Evolutionary conservation across 2,329 filamentous ascomycete species (phyloP).

Genomic region (Tolypocladium guangdongense): DNA sequence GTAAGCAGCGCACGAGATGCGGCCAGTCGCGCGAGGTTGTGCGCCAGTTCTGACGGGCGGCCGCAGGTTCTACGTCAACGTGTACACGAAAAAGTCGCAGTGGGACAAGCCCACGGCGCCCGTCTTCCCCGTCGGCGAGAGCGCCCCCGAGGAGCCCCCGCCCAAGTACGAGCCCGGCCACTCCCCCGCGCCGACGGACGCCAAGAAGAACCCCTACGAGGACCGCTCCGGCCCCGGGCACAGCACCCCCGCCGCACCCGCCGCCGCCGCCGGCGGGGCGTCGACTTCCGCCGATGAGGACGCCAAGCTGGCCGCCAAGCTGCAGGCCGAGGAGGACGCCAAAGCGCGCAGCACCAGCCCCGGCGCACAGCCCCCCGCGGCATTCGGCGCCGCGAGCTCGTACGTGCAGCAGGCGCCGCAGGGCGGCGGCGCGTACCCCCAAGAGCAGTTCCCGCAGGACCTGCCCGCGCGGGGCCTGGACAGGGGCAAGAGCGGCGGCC

Average conservation of each 20-base stretch:
- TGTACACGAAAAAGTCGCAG: constrained; percentile 77
- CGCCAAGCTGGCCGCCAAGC: constrained; percentile 59
- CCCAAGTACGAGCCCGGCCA: constrained; percentile 49
- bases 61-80: constrained; percentile 79
- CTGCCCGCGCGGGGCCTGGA: constrained; percentile 29
- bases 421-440: constrained; percentile 12
- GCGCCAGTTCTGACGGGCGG: constrained; percentile 5
- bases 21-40: too few relatives aligned
- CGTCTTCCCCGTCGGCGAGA: constrained; percentile 38
- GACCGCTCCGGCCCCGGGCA: constrained; percentile 18
- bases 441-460: constrained; percentile 21
- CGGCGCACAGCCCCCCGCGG: constrained; percentile 20
- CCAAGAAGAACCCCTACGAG: constrained; percentile 64
- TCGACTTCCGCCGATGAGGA: constrained; percentile 49
- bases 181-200: constrained; percentile 31
- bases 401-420: constrained; percentile 13
- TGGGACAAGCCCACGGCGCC: constrained; percentile 76
- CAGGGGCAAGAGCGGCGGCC: constrained; percentile 28
- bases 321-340: constrained; percentile 77
- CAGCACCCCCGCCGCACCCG: constrained; percentile 9
- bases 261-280: constrained; percentile 19
- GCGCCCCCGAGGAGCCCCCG: constrained; percentile 48
- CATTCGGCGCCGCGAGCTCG: constrained; percentile 16
- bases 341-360: constrained; percentile 29
- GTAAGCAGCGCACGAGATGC: constrained; percentile 22